phyloP scores from a whole-genome alignment of 305 asterid genomes.

The Fraxinus velutina region DNA sequence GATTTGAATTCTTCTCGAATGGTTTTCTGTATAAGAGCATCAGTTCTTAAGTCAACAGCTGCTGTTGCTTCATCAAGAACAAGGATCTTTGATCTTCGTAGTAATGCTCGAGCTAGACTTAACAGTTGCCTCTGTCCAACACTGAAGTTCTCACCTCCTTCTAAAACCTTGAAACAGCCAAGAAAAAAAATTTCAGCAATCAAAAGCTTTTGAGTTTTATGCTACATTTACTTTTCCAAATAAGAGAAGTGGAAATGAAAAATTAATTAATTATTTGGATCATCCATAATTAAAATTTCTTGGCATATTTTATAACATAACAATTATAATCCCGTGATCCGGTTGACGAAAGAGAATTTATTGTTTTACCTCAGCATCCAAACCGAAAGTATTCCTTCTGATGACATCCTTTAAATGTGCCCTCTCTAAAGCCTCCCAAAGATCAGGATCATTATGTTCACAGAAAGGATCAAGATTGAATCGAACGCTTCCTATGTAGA shows the following conservation, averaged over 20 bases:
- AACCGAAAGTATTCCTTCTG: constrained; percentile 55
- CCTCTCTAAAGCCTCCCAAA: constrained; percentile 83
- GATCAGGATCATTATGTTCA: constrained; percentile 70
- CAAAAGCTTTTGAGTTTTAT: not conserved
- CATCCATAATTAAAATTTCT: not conserved
- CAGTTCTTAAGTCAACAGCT: constrained; percentile 91
- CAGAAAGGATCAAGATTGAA: constrained; percentile 86
- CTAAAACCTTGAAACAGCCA: constrained; percentile 57
- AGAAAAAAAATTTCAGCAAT: not conserved
- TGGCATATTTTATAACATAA: not conserved
- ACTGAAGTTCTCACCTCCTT: constrained; percentile 92
- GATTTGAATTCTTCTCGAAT: constrained; percentile 79
- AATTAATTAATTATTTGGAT: not conserved
- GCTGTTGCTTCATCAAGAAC: constrained; percentile 99
- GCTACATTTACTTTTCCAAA: not conserved
- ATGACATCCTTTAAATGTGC: constrained; percentile 76
- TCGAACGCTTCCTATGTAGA: constrained; percentile 55
- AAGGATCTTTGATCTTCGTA: constrained; percentile 85
- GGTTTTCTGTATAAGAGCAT: constrained; percentile 88
- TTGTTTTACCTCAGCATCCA: constrained; percentile 70
- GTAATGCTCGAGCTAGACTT: constrained; percentile 92
- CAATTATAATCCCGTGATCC: not conserved
- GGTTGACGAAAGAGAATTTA: not conserved
- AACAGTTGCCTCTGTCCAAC: constrained; percentile 92
- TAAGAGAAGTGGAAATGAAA: not conserved